Evolutionary conservation across 2,329 filamentous ascomycete species (phyloP).

Genomic region (Fusarium aywerte): DNA sequence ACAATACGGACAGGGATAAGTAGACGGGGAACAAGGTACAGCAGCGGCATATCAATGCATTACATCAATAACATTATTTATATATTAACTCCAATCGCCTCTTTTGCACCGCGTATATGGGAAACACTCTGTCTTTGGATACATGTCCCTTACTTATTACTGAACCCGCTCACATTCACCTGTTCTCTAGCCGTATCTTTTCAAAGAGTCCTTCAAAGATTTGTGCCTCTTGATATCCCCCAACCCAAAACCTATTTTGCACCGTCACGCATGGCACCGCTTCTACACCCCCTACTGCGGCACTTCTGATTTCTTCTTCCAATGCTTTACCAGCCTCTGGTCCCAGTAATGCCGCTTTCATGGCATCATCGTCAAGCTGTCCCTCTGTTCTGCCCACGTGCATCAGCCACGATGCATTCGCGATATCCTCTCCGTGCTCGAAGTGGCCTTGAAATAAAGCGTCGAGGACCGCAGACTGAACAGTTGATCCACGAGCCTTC

Average conservation of each 20-base stretch:
- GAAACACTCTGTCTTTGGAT: not conserved
- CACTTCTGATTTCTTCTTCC: constrained; percentile 48
- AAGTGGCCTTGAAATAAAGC: constrained; percentile 58
- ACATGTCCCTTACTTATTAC: not conserved
- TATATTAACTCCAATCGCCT: constrained; percentile 2
- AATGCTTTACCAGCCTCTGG: constrained; percentile 45
- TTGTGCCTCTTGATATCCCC: constrained; percentile 75
- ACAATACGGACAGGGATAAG: constrained; percentile 9
- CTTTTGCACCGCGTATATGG: not conserved
- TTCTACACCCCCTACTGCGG: constrained; percentile 56
- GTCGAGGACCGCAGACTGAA: constrained; percentile 56
- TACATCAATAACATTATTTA: constrained; percentile 19
- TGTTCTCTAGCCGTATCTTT: constrained; percentile 54
- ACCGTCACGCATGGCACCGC: constrained; percentile 81
- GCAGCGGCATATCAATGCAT: constrained; percentile 27
- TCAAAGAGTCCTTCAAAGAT: constrained; percentile 76
- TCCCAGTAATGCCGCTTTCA: constrained; percentile 47
- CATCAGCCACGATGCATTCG: constrained; percentile 54
- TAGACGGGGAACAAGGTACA: constrained; percentile 20
- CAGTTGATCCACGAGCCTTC: constrained; percentile 43
- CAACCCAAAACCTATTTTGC: constrained; percentile 73
- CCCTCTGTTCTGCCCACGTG: constrained; percentile 48
- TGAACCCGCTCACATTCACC: not conserved
- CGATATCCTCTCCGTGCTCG: constrained; percentile 55
- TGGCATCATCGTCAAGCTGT: constrained; percentile 46